These are phyloP conservation scores for Neostapfia colusana DNA, from an alignment of 176 grass and related monocot species.

Conservation along the genomic window DNA sequence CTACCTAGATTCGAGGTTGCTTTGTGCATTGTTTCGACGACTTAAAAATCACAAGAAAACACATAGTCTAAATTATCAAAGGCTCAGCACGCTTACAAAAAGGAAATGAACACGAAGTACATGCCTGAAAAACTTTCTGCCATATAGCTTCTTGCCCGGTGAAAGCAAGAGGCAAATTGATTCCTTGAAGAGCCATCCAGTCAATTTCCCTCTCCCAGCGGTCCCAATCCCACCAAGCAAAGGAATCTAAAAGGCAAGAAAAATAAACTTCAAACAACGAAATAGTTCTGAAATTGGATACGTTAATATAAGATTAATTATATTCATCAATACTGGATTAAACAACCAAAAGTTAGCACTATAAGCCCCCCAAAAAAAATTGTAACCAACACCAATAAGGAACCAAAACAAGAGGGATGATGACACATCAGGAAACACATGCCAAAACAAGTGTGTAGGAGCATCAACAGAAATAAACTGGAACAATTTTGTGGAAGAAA, in stretches of 20 bases:
- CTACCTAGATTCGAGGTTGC: background rate
- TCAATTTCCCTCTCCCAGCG: conserved; percentile 87
- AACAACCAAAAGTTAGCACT: conserved; percentile 25
- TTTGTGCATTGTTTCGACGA: conserved; percentile 1
- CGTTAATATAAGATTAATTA: background rate
- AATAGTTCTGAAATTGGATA: background rate
- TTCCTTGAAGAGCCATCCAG: conserved; percentile 86
- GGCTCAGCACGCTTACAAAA: background rate
- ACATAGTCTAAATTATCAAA: background rate
- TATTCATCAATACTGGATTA: background rate
- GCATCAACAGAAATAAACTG: conserved; percentile 1
- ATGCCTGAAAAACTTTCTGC: conserved; percentile 75
- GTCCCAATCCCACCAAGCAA: conserved; percentile 79
- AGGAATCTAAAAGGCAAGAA: conserved; percentile 57
- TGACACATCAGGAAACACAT: background rate
- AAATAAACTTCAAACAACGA: conserved; percentile 10
- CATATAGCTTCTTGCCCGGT: conserved; percentile 75
- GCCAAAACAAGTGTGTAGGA: background rate
- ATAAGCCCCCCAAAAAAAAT: background rate
- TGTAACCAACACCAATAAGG: conserved; percentile 9
- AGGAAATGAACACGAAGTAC: background rate
- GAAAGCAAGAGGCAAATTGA: conserved; percentile 78
- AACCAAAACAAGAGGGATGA: background rate
- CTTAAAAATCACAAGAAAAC: background rate
- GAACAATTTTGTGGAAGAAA: background rate